Conservation (phyloP, 2,329 filamentous ascomycete species). For the Ophiostoma tasmaniense region DNA sequence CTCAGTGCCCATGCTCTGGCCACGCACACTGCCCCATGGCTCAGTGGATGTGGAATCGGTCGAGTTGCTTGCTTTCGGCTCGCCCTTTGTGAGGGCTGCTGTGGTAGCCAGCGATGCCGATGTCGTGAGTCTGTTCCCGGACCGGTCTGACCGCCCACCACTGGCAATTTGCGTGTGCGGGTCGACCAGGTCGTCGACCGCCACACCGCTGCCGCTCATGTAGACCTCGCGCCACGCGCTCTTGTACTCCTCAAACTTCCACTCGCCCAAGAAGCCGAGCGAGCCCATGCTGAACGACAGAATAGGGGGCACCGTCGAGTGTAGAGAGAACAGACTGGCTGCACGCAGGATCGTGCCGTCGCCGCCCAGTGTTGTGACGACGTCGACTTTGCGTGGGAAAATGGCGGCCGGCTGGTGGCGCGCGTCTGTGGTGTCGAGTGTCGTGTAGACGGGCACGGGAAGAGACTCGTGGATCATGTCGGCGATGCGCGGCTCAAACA, state of each 20-base stretch:
- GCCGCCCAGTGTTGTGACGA: conserved; percentile 83
- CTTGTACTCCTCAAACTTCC: conserved; percentile 91
- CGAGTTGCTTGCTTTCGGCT: background rate
- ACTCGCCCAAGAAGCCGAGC: conserved; percentile 88
- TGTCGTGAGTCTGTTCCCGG: conserved; percentile 3
- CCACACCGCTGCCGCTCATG: conserved; percentile 58
- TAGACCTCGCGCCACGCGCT: conserved; percentile 87
- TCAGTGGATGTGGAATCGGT: conserved; percentile 9
- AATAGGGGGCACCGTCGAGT: conserved; percentile 75
- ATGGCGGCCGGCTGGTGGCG: conserved; percentile 33
- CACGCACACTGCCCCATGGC: conserved; percentile 65
- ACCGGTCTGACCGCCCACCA: conserved; percentile 22
- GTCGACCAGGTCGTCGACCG: conserved; percentile 36
- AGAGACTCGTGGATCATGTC: conserved; percentile 60
- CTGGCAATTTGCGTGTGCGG: conserved; percentile 34
- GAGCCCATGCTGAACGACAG: conserved; percentile 96
- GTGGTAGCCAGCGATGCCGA: conserved; percentile 10
- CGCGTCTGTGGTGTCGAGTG: background rate
- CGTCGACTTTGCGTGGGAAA: conserved; percentile 73
- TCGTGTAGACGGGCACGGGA: conserved; percentile 60
- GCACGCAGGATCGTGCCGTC: conserved; percentile 87
- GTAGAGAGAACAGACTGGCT: conserved; percentile 76
- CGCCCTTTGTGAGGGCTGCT: conserved; percentile 19
- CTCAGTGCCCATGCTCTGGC: conserved; percentile 69
- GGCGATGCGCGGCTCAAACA: conserved; percentile 74